Base-by-base conservation (phyloP, 2,329 filamentous ascomycete genomes). In the Byssochlamys sp. region DNA sequence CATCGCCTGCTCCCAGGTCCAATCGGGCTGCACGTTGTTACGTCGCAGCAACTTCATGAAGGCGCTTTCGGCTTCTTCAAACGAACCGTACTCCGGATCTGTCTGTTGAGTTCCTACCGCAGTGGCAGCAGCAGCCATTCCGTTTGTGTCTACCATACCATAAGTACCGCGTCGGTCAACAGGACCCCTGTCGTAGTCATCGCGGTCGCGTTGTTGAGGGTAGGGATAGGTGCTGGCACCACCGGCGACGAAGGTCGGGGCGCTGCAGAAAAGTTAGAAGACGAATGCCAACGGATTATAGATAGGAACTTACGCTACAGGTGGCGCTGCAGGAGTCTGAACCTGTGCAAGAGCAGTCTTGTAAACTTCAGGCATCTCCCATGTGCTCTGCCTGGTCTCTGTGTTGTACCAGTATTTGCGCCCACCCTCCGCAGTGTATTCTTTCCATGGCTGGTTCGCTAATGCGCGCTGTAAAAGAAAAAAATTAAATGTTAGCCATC, bases 341-440 rank as follows among this genome's bases (percentile, higher is more conserved):
- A 65, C 78, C 61, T 84, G 82, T 55, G 86, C 86, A 58, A 91
- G 78, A 59, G 89, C 88, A 65, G 81, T 81, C 69, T 89, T 90
- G 75, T 91, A 91, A 61, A 78, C 84, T 57, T 90, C 88, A 57
- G 94, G 94, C 82, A 96, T 91, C 68, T 91, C 88, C 94, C 94
- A 99, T 31, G 89, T 90, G 72, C 91, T 97, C 76, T 91, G 83
- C 75, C 92, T 91, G 51, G 89, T 91, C 73, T 95, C 88, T 33
- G 86, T 89, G 73, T 99, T 94, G 73, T 91, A 92, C 89, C 91
- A 99, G 75, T 99, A 99, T 70, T 92, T 90, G 66, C 87, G 85
- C 52, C 92, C 94, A 62, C 90, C 89, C 61, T 91, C 85, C 25
- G 89, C 86, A 27, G 87, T 90, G 69, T 95, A 94, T 73, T 96